Percentiles rank a stretch among this genome's conserved stretches.
Evolutionary conservation across 495 filamentous ascomycete genomes (phyloP).

Genomic region (Aspergillus haitiensis): DNA sequence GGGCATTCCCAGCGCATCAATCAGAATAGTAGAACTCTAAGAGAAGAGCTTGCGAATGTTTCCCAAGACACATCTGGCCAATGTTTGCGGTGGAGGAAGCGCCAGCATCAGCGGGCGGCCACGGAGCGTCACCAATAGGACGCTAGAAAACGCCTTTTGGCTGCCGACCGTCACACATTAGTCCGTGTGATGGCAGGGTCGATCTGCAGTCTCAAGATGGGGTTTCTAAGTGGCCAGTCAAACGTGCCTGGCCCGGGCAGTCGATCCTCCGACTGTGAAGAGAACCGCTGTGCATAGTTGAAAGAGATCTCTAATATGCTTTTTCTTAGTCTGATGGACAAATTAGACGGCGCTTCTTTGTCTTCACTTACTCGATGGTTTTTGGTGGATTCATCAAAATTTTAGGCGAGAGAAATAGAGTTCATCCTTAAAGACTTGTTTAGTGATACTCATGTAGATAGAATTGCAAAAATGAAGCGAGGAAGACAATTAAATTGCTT

Average conservation of each 20-base stretch:
- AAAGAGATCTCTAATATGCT: too few species aligned
- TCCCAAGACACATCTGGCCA: conserved; percentile 45
- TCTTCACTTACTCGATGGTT: not conserved
- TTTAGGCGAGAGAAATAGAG: too few species aligned
- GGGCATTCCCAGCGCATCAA: conserved; percentile 30
- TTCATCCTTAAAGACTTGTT: too few species aligned
- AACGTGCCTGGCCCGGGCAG: not conserved
- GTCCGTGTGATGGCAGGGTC: conserved; percentile 36
- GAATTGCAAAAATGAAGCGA: too few species aligned
- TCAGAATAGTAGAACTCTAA: conserved; percentile 23
- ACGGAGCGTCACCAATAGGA: conserved; percentile 39
- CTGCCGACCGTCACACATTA: conserved; percentile 46
- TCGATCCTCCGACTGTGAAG: not conserved
- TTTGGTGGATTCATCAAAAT: too few species aligned
- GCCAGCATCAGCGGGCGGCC: conserved; percentile 33
- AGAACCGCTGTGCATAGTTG: not conserved
- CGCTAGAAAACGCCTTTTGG: conserved; percentile 21
- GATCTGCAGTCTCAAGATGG: conserved; percentile 37
- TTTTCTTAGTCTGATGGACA: not conserved
- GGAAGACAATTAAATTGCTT: too few species aligned
- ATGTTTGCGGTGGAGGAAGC: conserved; percentile 41
- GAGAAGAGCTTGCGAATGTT: conserved; percentile 30
- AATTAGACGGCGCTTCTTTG: not conserved
- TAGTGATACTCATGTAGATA: too few species aligned
- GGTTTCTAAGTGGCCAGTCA: not conserved